Conservation (phyloP, 2,329 filamentous ascomycete genomes). For the Penicillium sp. region DNA sequence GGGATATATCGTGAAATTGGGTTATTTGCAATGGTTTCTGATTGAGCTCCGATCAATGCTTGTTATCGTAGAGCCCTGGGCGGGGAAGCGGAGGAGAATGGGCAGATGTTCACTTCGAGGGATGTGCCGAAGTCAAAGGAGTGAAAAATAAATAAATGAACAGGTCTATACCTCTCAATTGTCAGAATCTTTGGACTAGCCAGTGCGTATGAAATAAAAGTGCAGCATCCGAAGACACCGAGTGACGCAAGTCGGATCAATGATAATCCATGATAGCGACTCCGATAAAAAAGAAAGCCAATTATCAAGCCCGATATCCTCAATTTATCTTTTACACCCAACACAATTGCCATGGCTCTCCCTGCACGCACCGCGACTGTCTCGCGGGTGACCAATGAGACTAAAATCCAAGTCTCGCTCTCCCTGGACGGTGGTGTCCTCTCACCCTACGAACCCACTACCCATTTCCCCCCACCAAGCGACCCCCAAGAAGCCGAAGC, state of each 20-base stretch:
- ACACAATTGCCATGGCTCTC: slow-evolving; percentile 23
- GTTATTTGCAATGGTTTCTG: not conserved
- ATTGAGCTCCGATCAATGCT: not conserved
- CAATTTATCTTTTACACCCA: not conserved
- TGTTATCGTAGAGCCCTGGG: not conserved
- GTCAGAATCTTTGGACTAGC: slow-evolving; percentile 9
- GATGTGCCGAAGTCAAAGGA: not conserved
- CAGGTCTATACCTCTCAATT: not conserved
- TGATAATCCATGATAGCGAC: slow-evolving; percentile 19
- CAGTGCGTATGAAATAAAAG: slow-evolving; percentile 3
- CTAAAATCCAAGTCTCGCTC: slow-evolving; percentile 86
- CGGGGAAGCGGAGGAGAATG: not conserved
- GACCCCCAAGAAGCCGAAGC: slow-evolving; percentile 50
- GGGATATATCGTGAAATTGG: slow-evolving; percentile 2
- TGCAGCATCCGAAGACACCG: not conserved
- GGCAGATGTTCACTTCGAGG: not conserved
- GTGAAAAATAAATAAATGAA: not conserved
- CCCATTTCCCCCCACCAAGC: slow-evolving; percentile 59
- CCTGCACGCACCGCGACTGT: slow-evolving; percentile 69
- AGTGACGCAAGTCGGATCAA: slow-evolving; percentile 18
- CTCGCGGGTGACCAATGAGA: slow-evolving; percentile 93
- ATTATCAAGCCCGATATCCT: slow-evolving; percentile 10
- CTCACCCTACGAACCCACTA: slow-evolving; percentile 35
- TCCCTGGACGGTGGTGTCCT: slow-evolving; percentile 83
- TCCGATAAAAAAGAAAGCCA: slow-evolving; percentile 16